Evolutionary conservation across 2,329 filamentous ascomycete genomes (phyloP).

Genomic region (Colletotrichum sp.): DNA sequence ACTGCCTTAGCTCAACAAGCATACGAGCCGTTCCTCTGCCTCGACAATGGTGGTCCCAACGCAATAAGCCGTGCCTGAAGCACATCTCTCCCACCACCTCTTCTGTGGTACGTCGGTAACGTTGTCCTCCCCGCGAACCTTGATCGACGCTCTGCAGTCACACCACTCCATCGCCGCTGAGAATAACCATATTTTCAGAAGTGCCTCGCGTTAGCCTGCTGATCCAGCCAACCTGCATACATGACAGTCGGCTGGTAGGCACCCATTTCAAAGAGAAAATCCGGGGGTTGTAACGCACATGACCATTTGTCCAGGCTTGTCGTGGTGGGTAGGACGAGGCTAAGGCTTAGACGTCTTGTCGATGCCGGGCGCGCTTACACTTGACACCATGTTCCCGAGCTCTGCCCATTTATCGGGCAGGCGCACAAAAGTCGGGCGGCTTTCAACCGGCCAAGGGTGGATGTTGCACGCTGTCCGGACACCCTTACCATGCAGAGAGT

Average conservation of each 20-base stretch:
- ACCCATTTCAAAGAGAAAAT: neutral
- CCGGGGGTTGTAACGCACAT: slow-evolving; percentile 1
- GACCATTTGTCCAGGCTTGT: neutral
- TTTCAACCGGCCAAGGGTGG: neutral
- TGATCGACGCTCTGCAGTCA: neutral
- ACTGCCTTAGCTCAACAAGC: neutral
- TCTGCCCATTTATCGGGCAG: neutral
- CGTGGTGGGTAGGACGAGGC: neutral
- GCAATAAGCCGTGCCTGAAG: neutral
- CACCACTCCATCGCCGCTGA: neutral
- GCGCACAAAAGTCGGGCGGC: neutral
- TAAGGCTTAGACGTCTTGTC: neutral
- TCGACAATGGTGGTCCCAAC: neutral
- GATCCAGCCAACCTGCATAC: neutral
- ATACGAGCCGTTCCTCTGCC: neutral
- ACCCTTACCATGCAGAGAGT: neutral
- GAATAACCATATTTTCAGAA: neutral
- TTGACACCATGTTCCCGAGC: neutral
- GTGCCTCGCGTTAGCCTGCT: neutral
- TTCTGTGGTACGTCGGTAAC: slow-evolving; percentile 6
- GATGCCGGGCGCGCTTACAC: neutral
- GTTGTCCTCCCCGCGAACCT: neutral
- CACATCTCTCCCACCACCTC: neutral
- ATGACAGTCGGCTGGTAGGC: neutral
- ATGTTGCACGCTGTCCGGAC: neutral